phyloP scores from a whole-genome alignment of 208 protist genomes.

The Acanthamoeba royreba region DNA sequence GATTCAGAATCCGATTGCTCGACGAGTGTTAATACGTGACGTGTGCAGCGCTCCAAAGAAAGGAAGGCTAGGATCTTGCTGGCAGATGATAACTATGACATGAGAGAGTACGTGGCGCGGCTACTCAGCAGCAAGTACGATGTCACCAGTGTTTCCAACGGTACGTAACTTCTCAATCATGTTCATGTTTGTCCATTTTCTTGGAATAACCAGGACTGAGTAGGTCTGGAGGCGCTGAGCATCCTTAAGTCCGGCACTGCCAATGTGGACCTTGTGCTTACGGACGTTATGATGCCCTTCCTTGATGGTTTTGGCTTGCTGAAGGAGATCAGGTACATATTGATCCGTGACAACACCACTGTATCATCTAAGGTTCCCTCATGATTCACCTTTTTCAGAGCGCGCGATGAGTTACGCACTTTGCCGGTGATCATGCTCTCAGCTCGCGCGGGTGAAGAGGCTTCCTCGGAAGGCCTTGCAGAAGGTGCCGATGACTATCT shows the following conservation, averaged over 20 bases:
- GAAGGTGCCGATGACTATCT: constrained; percentile 52
- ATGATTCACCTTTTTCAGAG: no score
- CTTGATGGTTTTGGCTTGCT: constrained; percentile 22
- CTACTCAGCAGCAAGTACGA: neutral
- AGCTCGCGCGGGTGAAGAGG: constrained; percentile 41
- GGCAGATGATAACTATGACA: constrained; percentile 39
- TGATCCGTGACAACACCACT: no score
- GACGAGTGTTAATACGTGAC: neutral
- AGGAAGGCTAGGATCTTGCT: neutral
- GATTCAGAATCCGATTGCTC: neutral
- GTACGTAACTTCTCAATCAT: neutral
- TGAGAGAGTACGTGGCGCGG: constrained; percentile 12
- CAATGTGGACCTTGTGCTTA: constrained; percentile 17
- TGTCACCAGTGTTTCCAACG: neutral
- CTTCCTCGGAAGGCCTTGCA: neutral
- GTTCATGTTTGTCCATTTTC: no score
- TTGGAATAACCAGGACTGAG: neutral
- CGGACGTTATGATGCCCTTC: constrained; percentile 45
- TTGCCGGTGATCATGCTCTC: constrained; percentile 49
- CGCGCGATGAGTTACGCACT: neutral
- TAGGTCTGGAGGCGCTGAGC: neutral
- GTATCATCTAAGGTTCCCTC: no score
- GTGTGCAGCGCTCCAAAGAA: neutral
- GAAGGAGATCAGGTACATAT: neutral
- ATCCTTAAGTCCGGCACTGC: neutral